Conservation (phyloP, 176 grass and related monocot species). For the Ananas comosus region DNA sequence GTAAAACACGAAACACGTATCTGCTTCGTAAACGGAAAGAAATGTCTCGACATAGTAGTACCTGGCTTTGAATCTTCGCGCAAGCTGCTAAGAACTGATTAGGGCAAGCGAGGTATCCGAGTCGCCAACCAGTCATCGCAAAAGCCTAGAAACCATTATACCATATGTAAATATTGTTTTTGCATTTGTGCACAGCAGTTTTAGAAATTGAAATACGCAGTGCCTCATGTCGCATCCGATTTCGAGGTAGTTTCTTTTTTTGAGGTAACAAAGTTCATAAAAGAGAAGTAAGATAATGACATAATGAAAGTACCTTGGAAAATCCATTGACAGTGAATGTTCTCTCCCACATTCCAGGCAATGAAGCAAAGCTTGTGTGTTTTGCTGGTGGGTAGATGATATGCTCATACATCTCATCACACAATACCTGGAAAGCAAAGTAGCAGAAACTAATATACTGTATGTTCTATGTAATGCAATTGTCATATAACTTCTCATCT, state of each 20-base stretch:
- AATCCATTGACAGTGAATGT: slow-evolving; percentile 67
- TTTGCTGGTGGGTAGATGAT: slow-evolving; percentile 55
- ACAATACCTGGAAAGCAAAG: slow-evolving; percentile 54
- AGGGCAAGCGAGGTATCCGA: slow-evolving; percentile 80
- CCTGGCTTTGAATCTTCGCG: slow-evolving; percentile 93
- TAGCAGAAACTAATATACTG: background rate
- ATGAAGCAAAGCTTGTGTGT: slow-evolving; percentile 65
- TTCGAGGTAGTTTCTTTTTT: background rate
- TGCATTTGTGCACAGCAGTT: background rate
- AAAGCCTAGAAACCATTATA: slow-evolving; percentile 49
- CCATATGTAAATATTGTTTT: background rate
- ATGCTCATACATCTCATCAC: slow-evolving; percentile 83
- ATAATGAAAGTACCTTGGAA: slow-evolving; percentile 41
- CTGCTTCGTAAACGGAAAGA: background rate
- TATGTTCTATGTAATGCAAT: background rate
- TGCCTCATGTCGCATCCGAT: background rate
- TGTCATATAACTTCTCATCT: background rate
- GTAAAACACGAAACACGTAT: background rate
- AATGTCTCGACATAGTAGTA: background rate
- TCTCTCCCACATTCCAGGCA: slow-evolving; percentile 66
- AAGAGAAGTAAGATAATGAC: background rate
- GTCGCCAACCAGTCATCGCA: slow-evolving; percentile 97
- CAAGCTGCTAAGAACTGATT: slow-evolving; percentile 75
- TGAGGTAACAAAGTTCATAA: slow-evolving; percentile 2
- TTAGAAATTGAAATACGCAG: background rate